A percentile compares a stretch with the other conserved stretches of the same genome.
phyloP scores from a whole-genome alignment of 768 basidiomycete genomes.

The Leucosporidium scottii region DNA sequence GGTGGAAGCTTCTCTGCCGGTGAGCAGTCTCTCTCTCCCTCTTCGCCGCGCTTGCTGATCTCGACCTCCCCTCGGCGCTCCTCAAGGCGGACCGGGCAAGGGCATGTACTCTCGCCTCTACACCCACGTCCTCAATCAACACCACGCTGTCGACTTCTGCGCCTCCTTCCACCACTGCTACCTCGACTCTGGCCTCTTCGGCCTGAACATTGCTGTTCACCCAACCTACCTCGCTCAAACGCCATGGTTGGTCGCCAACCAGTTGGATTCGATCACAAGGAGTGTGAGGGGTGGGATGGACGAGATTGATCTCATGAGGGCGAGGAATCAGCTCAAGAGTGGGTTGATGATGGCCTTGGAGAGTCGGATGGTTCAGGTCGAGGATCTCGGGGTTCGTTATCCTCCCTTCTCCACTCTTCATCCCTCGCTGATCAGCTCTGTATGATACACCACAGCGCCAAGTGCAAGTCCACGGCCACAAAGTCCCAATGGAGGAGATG shows the following conservation, averaged over 20 bases:
- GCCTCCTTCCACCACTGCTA: conserved; percentile 97
- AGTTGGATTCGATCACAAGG: conserved; percentile 71
- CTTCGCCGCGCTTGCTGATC: neutral
- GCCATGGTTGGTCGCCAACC: conserved; percentile 75
- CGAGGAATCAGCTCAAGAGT: conserved; percentile 91
- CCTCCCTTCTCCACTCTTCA: neutral
- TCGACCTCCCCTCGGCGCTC: neutral
- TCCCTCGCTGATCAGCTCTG: neutral
- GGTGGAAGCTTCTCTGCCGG: conserved; percentile 89
- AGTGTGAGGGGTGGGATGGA: conserved; percentile 41
- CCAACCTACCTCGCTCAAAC: conserved; percentile 57
- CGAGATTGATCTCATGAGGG: conserved; percentile 64
- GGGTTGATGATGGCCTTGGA: conserved; percentile 82
- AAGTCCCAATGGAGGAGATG: conserved; percentile 85
- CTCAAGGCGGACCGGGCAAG: conserved; percentile 83
- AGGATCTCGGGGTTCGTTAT: conserved; percentile 24
- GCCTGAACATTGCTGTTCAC: conserved; percentile 78
- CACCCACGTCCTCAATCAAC: conserved; percentile 90
- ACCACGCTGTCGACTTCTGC: conserved; percentile 88
- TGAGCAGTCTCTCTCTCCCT: conserved; percentile 45
- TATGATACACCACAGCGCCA: conserved; percentile 48
- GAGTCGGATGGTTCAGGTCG: conserved; percentile 40
- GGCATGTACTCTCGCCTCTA: conserved; percentile 98
- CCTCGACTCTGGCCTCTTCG: conserved; percentile 86
- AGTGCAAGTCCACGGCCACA: conserved; percentile 78